Conservation (phyloP, 352 stramenopile genomes). For the Bremia lactucae region DNA sequence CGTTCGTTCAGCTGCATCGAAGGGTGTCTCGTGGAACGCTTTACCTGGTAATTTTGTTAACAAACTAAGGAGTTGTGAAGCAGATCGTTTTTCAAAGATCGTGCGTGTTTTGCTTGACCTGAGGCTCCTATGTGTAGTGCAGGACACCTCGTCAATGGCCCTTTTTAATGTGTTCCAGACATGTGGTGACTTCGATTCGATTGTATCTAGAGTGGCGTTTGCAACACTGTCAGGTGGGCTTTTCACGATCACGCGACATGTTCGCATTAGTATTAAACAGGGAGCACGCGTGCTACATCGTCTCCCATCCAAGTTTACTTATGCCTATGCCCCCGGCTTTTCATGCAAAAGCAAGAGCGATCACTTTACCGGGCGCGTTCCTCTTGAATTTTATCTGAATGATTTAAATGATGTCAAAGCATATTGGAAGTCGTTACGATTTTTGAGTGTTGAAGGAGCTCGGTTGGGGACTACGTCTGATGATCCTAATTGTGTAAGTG, state of each 20-base stretch:
- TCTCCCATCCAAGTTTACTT: slow-evolving; percentile 42
- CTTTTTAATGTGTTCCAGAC: slow-evolving; percentile 45
- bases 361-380: slow-evolving; percentile 41
- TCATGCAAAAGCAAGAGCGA: slow-evolving; percentile 40
- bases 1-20: slow-evolving; percentile 32
- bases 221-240: slow-evolving; percentile 58
- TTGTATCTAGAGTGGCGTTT: slow-evolving; percentile 68
- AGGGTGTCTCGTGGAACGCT: slow-evolving; percentile 37
- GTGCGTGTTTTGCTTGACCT: slow-evolving; percentile 65
- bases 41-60: slow-evolving; percentile 26
- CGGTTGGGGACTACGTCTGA: slow-evolving; percentile 29
- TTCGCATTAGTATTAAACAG: slow-evolving; percentile 42
- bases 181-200: slow-evolving; percentile 59
- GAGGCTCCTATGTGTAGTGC: slow-evolving; percentile 41
- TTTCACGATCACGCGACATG: slow-evolving; percentile 40
- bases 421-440: slow-evolving; percentile 70
- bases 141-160: slow-evolving; percentile 43
- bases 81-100: slow-evolving; percentile 57
- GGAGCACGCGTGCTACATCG: slow-evolving; percentile 40
- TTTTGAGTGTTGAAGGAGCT: slow-evolving; percentile 57
- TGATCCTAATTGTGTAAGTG: slow-evolving; percentile 28
- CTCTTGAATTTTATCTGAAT: slow-evolving; percentile 40
- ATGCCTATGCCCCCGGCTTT: slow-evolving; percentile 55
- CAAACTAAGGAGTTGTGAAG: slow-evolving; percentile 62
- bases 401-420: slow-evolving; percentile 31